phyloP scores from a whole-genome alignment of 2,329 filamentous ascomycete species.

The Aspergillus hortae region DNA sequence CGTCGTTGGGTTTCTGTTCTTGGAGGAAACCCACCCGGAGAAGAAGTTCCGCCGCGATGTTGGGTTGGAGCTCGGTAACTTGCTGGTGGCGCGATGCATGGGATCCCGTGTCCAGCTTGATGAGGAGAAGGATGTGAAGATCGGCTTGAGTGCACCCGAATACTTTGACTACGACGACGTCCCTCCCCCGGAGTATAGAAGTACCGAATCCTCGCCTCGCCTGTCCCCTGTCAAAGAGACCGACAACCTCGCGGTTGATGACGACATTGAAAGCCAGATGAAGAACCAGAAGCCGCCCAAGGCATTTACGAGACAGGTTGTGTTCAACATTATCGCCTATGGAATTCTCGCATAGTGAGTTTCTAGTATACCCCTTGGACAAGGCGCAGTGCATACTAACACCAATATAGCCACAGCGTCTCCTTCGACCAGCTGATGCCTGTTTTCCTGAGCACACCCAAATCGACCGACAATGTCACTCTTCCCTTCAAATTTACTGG shows the following conservation, averaged over 20 bases:
- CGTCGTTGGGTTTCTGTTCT: slow-evolving; percentile 73
- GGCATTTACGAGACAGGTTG: slow-evolving; percentile 78
- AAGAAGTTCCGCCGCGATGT: slow-evolving; percentile 73
- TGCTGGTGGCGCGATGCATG: slow-evolving; percentile 50
- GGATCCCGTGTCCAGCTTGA: slow-evolving; percentile 26
- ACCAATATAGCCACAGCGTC: slow-evolving; percentile 75
- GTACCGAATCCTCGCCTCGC: slow-evolving; percentile 53
- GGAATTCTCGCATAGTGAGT: slow-evolving; percentile 93
- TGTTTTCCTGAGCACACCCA: slow-evolving; percentile 75
- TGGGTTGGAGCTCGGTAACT: slow-evolving; percentile 72
- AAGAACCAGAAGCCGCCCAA: slow-evolving; percentile 46
- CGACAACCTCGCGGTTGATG: slow-evolving; percentile 29
- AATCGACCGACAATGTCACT: slow-evolving; percentile 47
- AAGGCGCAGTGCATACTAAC: slow-evolving; percentile 45
- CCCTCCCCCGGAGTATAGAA: slow-evolving; percentile 65
- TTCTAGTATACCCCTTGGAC: neutral
- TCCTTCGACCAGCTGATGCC: slow-evolving; percentile 93
- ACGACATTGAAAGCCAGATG: slow-evolving; percentile 40
- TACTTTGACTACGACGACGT: slow-evolving; percentile 61
- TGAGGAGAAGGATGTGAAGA: slow-evolving; percentile 44
- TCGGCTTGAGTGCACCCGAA: slow-evolving; percentile 36
- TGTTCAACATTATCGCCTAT: slow-evolving; percentile 84
- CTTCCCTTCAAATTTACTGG: slow-evolving; percentile 87
- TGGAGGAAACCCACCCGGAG: slow-evolving; percentile 89
- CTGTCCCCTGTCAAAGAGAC: slow-evolving; percentile 35